Evolutionary conservation across 768 basidiomycete species (phyloP).

Genomic region (Suillus clintonianus): DNA sequence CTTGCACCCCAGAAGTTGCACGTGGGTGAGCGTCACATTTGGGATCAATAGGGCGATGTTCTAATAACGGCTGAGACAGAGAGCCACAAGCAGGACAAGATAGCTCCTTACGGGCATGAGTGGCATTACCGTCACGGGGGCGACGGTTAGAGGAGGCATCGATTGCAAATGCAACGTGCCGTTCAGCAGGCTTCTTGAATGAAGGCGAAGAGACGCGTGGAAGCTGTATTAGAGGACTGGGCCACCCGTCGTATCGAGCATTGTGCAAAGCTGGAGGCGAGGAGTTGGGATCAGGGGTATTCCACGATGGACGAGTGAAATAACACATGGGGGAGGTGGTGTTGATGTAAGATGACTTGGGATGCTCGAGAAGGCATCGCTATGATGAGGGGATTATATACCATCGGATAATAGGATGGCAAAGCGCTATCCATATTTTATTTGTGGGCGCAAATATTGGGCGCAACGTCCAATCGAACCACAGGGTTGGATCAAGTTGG

Average conservation of each 20-base stretch:
- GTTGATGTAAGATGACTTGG: background rate
- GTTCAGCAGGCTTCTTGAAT: background rate
- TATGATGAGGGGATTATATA: slow-evolving; percentile 7
- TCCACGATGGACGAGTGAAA: background rate
- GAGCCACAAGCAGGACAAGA: background rate
- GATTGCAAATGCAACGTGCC: background rate
- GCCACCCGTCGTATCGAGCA: slow-evolving; percentile 5
- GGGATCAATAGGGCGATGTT: background rate
- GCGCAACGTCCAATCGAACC: no score
- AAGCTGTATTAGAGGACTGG: background rate
- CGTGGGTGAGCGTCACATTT: background rate
- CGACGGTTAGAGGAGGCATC: background rate
- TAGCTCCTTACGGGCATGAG: background rate
- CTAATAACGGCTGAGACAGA: background rate
- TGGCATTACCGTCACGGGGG: background rate
- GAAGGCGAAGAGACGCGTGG: background rate
- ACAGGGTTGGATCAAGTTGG: no score
- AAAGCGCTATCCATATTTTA: no score
- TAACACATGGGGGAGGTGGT: background rate
- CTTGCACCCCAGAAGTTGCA: background rate
- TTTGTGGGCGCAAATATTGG: no score
- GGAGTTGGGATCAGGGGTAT: background rate
- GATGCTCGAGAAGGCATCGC: background rate
- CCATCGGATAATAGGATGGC: no score
- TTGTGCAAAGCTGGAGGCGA: background rate